Evolutionary conservation across 2,329 filamentous ascomycete genomes (phyloP), one percentile per base, ranked within the genome.

Genomic region (Chaetomium globosum): DNA sequence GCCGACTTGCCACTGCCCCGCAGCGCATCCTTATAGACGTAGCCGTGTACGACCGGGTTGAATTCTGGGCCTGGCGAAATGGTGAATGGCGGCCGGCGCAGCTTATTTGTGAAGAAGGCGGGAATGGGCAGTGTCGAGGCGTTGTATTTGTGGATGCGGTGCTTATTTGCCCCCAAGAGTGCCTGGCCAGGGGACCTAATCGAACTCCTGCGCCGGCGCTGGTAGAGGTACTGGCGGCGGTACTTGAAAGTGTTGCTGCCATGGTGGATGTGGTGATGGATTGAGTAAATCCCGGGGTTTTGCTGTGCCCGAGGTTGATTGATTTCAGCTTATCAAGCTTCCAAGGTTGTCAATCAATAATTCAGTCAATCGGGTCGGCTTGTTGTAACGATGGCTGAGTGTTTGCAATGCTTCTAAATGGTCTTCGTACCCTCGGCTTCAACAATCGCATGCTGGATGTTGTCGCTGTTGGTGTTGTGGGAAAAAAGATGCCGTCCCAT

Each of bases 81-180:
- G 65, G 10, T 70, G 73, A 71, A 66, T 26, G 82, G 79, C 5
- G 86, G 83, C 2, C 83, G 81, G 71, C 83, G 83, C 59, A 91
- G 77, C 59, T 82, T 81, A 33, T 85, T 80, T 0, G 89, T 90
- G 78, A 93, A 92, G 77, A 93, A 93, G 1, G 92, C 90, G 0
- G 90, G 90, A 70, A n/a, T n/a, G 93, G 90, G 30, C 85, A 79
- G 48, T 80, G 81, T n/a, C 1, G 89, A 85, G 10, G 85, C 79
- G 74, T 89, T 82, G 73, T 26, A 36, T 7, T 7, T 68, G 46
- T 19, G 72, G 69, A 0, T 75, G 79, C 16, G 80, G 48, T 23
- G 61, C 23, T 46, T 55, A n/a, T 49, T 12, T 33, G 52, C 26
- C 51, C 59, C 67, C 68, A 67, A 67, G 19, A 63, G 10, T n/a